These are phyloP conservation scores for Metschnikowia lunata DNA, from an alignment of 805 yeast genomes.

Conservation along the genomic window DNA sequence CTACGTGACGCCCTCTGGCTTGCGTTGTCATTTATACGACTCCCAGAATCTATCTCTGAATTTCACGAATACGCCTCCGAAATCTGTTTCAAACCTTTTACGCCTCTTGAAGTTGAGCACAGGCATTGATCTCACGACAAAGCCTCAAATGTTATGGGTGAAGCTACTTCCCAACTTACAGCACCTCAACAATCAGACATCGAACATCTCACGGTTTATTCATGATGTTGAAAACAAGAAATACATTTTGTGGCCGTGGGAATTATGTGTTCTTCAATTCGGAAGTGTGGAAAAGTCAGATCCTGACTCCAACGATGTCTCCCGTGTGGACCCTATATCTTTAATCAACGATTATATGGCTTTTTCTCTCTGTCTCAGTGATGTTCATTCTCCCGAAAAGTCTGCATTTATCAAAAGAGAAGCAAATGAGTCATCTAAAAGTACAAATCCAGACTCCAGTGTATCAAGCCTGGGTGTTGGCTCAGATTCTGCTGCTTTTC, in stretches of 20 bases:
- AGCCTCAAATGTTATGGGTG: constrained; percentile 49
- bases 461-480: neutral
- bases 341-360: constrained; percentile 32
- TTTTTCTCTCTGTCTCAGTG: constrained; percentile 18
- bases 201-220: constrained; percentile 54
- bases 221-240: constrained; percentile 50
- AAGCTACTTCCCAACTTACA: constrained; percentile 63
- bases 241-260: constrained; percentile 69
- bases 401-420: no score
- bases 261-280: constrained; percentile 57
- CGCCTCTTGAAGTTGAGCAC: constrained; percentile 33
- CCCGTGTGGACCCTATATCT: constrained; percentile 8
- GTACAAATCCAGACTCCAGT: neutral
- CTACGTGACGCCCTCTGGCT: constrained; percentile 40
- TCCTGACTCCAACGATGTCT: neutral
- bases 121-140: constrained; percentile 21
- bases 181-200: constrained; percentile 66
- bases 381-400: neutral
- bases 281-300: constrained; percentile 19
- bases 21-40: constrained; percentile 40
- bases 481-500: neutral
- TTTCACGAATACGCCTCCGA: constrained; percentile 25
- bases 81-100: constrained; percentile 24
- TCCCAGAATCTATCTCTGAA: constrained; percentile 18
- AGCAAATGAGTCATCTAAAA: neutral